Conservation (phyloP, 2,329 filamentous ascomycete genomes). For the Colletotrichum sp. region DNA sequence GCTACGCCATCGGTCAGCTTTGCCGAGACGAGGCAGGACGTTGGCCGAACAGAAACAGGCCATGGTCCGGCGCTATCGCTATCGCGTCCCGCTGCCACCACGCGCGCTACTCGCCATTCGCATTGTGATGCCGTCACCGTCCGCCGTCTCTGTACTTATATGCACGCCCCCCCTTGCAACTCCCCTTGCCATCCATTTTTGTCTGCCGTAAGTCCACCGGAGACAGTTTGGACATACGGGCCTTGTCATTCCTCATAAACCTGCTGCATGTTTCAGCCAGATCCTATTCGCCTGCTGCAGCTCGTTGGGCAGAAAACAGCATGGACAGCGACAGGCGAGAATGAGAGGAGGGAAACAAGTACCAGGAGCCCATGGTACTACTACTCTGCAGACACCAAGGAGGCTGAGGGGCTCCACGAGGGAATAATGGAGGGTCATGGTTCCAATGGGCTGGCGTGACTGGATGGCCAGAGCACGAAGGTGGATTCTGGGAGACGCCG, state of each 20-base stretch:
- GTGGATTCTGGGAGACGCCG: constrained; percentile 2
- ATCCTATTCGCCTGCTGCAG: not conserved
- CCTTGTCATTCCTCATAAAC: not conserved
- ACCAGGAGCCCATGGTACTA: not conserved
- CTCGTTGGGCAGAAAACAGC: not conserved
- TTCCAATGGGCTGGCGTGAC: not conserved
- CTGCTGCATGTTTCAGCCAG: not conserved
- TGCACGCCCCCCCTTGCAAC: not conserved
- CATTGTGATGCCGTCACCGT: constrained; percentile 17
- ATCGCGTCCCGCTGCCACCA: not conserved
- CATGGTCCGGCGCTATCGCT: not conserved
- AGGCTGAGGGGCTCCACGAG: not conserved
- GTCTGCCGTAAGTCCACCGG: not conserved
- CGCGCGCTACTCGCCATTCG: not conserved
- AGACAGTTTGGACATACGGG: not conserved
- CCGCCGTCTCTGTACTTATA: not conserved
- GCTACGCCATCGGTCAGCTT: constrained; percentile 9
- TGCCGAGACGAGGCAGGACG: not conserved
- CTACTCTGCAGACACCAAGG: not conserved
- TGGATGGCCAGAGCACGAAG: not conserved
- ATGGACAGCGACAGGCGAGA: not conserved
- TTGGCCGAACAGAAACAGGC: not conserved
- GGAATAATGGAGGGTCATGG: not conserved
- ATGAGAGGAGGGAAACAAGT: not conserved
- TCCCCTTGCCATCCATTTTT: not conserved